Evolutionary conservation across 257 asterid species (phyloP), one percentile per base, ranked within the genome.

Genomic region (Craterostigma plantagineum): DNA sequence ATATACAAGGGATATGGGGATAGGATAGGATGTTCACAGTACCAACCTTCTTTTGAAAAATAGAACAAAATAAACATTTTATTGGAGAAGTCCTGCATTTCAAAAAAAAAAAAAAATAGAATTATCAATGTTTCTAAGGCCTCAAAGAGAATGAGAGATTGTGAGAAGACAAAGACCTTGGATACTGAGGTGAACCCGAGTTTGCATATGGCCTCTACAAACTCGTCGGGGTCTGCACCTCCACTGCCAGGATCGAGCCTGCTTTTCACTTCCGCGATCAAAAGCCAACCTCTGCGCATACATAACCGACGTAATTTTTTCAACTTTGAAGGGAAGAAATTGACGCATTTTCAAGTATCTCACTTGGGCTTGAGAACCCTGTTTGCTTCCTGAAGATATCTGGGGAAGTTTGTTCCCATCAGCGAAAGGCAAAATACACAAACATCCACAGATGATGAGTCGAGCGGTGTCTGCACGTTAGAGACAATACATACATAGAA

Each of bases 261-360:
- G 73, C 99, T 90, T 64, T 77, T 90, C 34, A 90, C 99, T 64
- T 90, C 99, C 15, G 95, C 99, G 52, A 90, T 83, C 61, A 90
- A 65, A 56, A 90, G 99, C 93, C 94, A 90, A 34, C 95, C 99
- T 35, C 99, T 83, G 77, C 55, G 53, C n/a, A n/a, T n/a, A n/a
- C n/a, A 6, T 11, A 40, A 38, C 45, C 49, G 12, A 10, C 45
- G 10, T 16, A 33, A 46, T 11, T 49, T 42, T n/a, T 39, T 59
- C 54, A 57, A 3, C 8, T 39, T n/a, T 52, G 43, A 51, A 40
- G 34, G n/a, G 23, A 42, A 12, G 14, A 45, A 17, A 15, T 7
- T 36, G 12, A n/a, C n/a, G 52, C 11, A 42, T 48, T 18, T 35
- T 53, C 18, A 18, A 52, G 59, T 42, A 42, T n/a, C 63, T 38